A percentile compares a stretch with the other conserved stretches of the same genome.
These are phyloP conservation scores for Acephala macrosclerotiorum DNA, from an alignment of 2,329 filamentous ascomycete genomes.

Conservation along the genomic window DNA sequence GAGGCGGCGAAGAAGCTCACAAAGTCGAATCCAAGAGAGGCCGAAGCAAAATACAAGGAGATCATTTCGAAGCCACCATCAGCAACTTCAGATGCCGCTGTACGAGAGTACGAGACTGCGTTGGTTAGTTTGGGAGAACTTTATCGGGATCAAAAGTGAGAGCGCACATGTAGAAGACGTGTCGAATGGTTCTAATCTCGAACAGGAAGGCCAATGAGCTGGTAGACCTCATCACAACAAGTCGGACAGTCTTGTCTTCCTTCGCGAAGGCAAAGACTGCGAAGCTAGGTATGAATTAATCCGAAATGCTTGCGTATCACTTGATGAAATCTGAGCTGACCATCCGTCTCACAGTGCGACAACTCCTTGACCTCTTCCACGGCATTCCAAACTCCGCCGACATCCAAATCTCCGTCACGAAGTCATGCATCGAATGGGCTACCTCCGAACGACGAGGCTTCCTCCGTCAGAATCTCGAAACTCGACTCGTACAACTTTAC, in stretches of 20 bases:
- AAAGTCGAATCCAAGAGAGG: slow-evolving; percentile 82
- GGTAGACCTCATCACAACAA: slow-evolving; percentile 88
- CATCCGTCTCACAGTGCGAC: slow-evolving; percentile 72
- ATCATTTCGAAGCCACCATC: slow-evolving; percentile 87
- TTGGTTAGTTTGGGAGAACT: slow-evolving; percentile 90
- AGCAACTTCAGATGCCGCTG: slow-evolving; percentile 81
- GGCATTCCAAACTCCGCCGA: slow-evolving; percentile 94
- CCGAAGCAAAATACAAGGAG: slow-evolving; percentile 87
- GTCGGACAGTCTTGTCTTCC: slow-evolving; percentile 88
- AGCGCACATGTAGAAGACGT: slow-evolving; percentile 1
- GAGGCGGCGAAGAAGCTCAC: slow-evolving; percentile 87
- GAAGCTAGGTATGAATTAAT: slow-evolving; percentile 78
- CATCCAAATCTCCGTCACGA: slow-evolving; percentile 92
- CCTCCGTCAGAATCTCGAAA: slow-evolving; percentile 97
- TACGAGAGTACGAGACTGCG: slow-evolving; percentile 90
- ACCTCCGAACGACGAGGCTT: slow-evolving; percentile 93
- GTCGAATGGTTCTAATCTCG: slow-evolving; percentile 40
- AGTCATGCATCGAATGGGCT: slow-evolving; percentile 99
- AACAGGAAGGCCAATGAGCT: slow-evolving; percentile 81
- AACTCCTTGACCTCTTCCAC: slow-evolving; percentile 94
- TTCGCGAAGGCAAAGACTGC: slow-evolving; percentile 99
- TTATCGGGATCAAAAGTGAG: slow-evolving; percentile 87
- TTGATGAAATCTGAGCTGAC: slow-evolving; percentile 15
- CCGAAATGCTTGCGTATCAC: neutral
- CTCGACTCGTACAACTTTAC: slow-evolving; percentile 89